These are phyloP conservation scores for Nannochloris sp. DNA, from an alignment of 139 green algal genomes.

Conservation along the genomic window DNA sequence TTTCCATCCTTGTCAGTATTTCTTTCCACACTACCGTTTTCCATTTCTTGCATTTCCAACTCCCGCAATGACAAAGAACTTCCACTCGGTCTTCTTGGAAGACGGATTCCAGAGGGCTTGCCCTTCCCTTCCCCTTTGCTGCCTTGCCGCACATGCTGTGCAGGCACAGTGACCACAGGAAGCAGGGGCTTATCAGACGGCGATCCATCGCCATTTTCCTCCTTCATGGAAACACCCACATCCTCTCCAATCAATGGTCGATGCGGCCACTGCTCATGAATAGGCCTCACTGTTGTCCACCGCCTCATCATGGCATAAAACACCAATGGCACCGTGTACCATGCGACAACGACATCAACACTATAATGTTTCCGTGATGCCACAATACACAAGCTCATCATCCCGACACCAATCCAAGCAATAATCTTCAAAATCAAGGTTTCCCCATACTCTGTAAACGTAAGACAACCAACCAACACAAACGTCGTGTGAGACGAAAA, in stretches of 20 bases:
- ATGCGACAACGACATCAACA: constrained; percentile 65
- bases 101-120: neutral
- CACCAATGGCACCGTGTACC: constrained; percentile 79
- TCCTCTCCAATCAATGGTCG: constrained; percentile 21
- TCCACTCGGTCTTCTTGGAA: neutral
- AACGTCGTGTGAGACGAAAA: constrained; percentile 86
- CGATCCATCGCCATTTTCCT: constrained; percentile 12
- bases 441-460: constrained; percentile 72
- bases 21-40: neutral
- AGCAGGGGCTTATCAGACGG: constrained; percentile 17
- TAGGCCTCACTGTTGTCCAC: constrained; percentile 57
- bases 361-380: constrained; percentile 87
- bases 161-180: constrained; percentile 8
- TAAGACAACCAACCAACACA: constrained; percentile 54
- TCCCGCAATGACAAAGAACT: neutral
- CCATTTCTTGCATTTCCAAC: constrained; percentile 4
- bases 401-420: constrained; percentile 37
- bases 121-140: constrained; percentile 5
- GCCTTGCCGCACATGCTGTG: constrained; percentile 8
- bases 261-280: constrained; percentile 36
- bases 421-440: constrained; percentile 33
- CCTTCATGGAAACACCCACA: neutral
- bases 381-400: constrained; percentile 72
- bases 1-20: neutral
- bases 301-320: constrained; percentile 65